Conservation (phyloP, 495 filamentous ascomycete species). For the Elaphomyces granulatus region DNA sequence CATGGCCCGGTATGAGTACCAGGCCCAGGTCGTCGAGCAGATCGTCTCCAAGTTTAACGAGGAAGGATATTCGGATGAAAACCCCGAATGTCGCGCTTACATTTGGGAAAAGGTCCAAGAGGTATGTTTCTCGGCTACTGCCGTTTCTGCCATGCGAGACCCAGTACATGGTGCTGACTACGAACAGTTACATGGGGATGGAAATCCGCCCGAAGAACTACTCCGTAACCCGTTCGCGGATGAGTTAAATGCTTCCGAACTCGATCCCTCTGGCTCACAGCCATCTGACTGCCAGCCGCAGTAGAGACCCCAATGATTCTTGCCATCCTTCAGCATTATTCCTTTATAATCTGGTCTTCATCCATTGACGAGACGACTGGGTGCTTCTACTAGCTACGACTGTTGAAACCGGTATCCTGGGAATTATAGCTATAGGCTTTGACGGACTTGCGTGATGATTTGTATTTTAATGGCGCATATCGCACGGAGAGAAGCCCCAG, state of each 20-base stretch:
- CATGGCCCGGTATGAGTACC: slow-evolving; percentile 62
- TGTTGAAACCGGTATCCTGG: too few species aligned
- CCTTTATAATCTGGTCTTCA: too few species aligned
- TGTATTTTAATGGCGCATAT: too few species aligned
- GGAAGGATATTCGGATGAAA: slow-evolving; percentile 60
- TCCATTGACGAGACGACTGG: too few species aligned
- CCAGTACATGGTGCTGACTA: slow-evolving; percentile 2
- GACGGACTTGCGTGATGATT: too few species aligned
- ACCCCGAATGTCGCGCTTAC: slow-evolving; percentile 70
- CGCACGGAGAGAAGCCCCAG: too few species aligned
- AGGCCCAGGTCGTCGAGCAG: slow-evolving; percentile 67
- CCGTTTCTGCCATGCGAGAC: slow-evolving; percentile 2
- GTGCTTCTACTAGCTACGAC: too few species aligned
- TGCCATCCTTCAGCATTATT: too few species aligned
- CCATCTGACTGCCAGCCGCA: slow-evolving; percentile 28
- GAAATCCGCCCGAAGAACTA: slow-evolving; percentile 77
- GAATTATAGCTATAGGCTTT: too few species aligned
- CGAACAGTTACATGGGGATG: slow-evolving; percentile 78
- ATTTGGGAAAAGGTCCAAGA: slow-evolving; percentile 96
- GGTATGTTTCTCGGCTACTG: slow-evolving; percentile 36
- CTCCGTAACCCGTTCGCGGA: slow-evolving; percentile 55
- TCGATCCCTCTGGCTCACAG: slow-evolving; percentile 10
- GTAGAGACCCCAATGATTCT: slow-evolving; percentile 16
- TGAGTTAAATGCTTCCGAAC: slow-evolving; percentile 17
- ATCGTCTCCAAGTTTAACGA: slow-evolving; percentile 84